Evolutionary conservation across 495 filamentous ascomycete genomes (phyloP).

Genomic region (Penicillium arizonense): DNA sequence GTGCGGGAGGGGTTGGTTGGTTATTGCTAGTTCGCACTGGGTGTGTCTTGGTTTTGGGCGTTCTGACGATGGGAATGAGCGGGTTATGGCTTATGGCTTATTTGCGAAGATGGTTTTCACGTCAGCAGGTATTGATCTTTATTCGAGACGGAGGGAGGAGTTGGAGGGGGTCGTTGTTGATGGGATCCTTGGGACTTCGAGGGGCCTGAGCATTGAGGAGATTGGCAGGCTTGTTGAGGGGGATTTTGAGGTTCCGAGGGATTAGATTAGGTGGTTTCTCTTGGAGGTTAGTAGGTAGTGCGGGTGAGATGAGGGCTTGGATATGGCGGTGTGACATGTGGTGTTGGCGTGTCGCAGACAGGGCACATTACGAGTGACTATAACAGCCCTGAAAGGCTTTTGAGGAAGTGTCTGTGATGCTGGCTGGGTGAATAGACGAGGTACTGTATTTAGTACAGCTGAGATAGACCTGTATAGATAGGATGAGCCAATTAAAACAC

Average conservation of each 20-base stretch:
- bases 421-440: too few species aligned
- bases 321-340: too few species aligned
- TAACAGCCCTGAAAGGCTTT: too few species aligned
- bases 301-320: too few species aligned
- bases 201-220: conserved; percentile 24
- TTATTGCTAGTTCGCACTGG: conserved; percentile 65
- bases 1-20: conserved; percentile 68
- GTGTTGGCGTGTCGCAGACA: too few species aligned
- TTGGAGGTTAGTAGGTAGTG: too few species aligned
- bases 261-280: too few species aligned
- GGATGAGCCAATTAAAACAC: too few species aligned
- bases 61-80: conserved; percentile 44
- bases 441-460: too few species aligned
- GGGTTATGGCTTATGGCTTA: conserved; percentile 74
- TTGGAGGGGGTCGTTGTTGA: conserved; percentile 45
- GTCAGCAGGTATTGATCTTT: conserved; percentile 72
- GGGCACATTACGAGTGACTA: too few species aligned
- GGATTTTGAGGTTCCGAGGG: conserved; percentile 18
- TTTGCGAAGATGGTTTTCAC: conserved; percentile 75
- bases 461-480: too few species aligned
- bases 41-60: conserved; percentile 71
- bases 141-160: conserved; percentile 55
- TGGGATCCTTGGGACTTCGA: conserved; percentile 42
- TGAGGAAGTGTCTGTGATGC: too few species aligned
- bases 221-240: conserved; percentile 15